Conservation (phyloP, 2,329 filamentous ascomycete genomes). For the Penicillium griseofulvum region DNA sequence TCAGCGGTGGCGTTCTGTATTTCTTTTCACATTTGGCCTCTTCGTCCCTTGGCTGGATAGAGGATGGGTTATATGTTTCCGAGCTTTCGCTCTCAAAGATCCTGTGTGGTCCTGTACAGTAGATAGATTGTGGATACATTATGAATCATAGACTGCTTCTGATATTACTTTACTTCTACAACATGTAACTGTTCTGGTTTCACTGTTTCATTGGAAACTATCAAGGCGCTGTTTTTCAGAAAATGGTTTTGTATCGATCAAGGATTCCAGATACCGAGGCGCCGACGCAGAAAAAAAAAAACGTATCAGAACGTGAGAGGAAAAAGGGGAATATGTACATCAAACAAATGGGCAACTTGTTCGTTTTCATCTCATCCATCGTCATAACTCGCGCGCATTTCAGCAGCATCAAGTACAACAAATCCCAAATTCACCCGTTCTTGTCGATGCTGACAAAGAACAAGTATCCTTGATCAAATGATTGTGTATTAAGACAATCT, state of each 20-base stretch:
- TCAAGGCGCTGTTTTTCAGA: conserved; percentile 21
- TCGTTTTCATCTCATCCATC: conserved; percentile 14
- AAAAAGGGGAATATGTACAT: conserved; percentile 26
- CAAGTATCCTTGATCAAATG: conserved; percentile 19
- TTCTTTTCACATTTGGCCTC: conserved; percentile 3
- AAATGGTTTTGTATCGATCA: conserved; percentile 21
- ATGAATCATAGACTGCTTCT: not conserved
- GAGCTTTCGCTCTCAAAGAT: not conserved
- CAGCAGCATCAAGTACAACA: not conserved
- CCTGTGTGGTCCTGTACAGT: conserved; percentile 16
- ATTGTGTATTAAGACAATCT: conserved; percentile 15
- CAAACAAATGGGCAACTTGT: conserved; percentile 27
- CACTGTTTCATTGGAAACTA: conserved; percentile 27
- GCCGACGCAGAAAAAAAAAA: conserved; percentile 22
- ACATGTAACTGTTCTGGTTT: conserved; percentile 12
- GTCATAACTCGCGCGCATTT: not conserved
- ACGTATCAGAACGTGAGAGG: not conserved
- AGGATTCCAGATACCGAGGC: conserved; percentile 24
- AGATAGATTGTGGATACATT: conserved; percentile 16
- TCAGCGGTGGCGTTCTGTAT: conserved; percentile 30
- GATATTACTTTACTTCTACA: not conserved
- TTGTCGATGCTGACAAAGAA: not conserved
- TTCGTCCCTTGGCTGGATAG: not conserved
- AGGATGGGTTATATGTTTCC: not conserved
- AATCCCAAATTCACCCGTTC: not conserved